Percentiles rank a stretch among this genome's conserved stretches.
Conservation (phyloP, 2,329 filamentous ascomycete species). For the Colletotrichum acutatum region DNA sequence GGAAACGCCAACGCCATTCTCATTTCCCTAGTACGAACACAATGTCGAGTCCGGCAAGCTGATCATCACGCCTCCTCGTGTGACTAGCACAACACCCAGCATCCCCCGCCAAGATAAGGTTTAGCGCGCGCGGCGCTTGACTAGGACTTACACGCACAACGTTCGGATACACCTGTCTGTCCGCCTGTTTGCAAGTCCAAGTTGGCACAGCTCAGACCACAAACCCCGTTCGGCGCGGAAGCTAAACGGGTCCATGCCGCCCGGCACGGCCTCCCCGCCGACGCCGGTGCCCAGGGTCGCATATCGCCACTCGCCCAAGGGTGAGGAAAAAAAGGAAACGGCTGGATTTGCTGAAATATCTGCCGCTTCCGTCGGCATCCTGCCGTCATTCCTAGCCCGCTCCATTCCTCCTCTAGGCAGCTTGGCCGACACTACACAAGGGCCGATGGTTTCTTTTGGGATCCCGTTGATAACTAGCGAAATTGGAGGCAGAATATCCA, state of each 20-base stretch:
- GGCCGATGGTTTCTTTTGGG: neutral
- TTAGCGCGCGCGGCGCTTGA: conserved; percentile 13
- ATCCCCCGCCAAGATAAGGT: conserved; percentile 1
- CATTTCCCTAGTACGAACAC: neutral
- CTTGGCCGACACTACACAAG: neutral
- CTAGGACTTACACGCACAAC: neutral
- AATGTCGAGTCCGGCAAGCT: neutral
- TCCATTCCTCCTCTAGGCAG: neutral
- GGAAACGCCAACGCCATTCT: neutral
- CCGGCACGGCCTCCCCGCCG: conserved; percentile 7
- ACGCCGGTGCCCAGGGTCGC: neutral
- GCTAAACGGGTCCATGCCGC: neutral
- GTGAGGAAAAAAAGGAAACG: neutral
- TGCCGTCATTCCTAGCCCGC: neutral
- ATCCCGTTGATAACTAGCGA: neutral
- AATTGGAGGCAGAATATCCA: neutral
- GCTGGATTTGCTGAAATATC: neutral
- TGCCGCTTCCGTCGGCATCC: conserved; percentile 10
- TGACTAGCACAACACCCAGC: neutral
- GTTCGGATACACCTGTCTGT: neutral
- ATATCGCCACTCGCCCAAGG: neutral
- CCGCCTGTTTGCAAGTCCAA: neutral
- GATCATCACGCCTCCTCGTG: neutral
- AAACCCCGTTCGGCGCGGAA: conserved; percentile 1
- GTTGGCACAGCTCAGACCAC: neutral